Evolutionary conservation across 1,284 basidiomycete genomes (phyloP).

Genomic region (Cutaneotrichosporon curvatum): DNA sequence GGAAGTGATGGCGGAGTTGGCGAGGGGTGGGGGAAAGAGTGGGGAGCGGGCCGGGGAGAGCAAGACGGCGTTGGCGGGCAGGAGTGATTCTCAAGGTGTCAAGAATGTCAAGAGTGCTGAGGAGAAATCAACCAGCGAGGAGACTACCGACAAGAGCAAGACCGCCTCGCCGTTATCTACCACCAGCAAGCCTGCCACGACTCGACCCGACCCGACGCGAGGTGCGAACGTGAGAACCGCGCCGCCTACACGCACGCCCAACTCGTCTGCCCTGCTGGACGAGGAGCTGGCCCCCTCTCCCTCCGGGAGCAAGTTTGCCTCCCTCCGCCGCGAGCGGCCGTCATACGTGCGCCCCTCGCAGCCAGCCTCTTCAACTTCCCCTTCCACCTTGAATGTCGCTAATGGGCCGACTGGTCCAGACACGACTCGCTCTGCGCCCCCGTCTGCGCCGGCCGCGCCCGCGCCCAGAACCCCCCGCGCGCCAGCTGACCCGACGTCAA

Average conservation of each 20-base stretch:
- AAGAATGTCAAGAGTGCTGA: no score
- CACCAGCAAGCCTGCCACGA: no score
- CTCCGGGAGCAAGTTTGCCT: neutral
- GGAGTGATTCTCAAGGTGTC: no score
- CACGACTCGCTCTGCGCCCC: no score
- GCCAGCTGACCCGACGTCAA: conserved; percentile 21
- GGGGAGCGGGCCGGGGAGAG: neutral
- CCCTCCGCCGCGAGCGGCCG: neutral
- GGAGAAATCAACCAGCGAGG: no score
- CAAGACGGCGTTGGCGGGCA: neutral
- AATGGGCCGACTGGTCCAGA: neutral
- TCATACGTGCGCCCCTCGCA: no score
- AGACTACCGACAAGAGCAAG: no score
- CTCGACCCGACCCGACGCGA: no score
- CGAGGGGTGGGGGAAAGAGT: neutral
- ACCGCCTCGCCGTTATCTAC: no score
- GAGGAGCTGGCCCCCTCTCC: neutral
- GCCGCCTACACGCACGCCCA: no score
- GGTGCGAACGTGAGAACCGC: no score
- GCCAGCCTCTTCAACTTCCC: neutral
- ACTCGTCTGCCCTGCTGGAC: no score
- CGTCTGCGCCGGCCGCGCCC: neutral
- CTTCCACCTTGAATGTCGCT: neutral
- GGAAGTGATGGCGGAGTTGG: conserved; percentile 19
- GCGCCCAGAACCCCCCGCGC: neutral